Conservation (phyloP, 768 basidiomycete genomes). For the Lactifluus piperatus region DNA sequence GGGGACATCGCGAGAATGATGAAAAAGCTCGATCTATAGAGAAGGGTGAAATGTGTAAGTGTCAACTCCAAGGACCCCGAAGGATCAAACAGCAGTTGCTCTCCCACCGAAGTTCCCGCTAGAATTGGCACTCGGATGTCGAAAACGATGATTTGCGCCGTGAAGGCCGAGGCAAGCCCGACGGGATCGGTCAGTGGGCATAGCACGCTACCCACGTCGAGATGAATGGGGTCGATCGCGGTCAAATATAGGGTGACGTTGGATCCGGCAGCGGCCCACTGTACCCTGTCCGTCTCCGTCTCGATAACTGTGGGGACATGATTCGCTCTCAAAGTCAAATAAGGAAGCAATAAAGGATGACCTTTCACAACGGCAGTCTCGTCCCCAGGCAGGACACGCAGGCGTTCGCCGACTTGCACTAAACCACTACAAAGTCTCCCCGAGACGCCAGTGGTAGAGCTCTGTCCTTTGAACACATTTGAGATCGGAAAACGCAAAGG, state of each 20-base stretch:
- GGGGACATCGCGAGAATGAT: constrained; percentile 89
- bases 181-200: constrained; percentile 68
- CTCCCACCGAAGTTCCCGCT: constrained; percentile 68
- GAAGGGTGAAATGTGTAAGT: not conserved
- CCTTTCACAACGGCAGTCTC: constrained; percentile 76
- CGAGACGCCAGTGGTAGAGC: constrained; percentile 66
- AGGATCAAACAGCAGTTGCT: not conserved
- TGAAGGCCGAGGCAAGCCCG: constrained; percentile 69
- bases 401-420: constrained; percentile 83
- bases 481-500: constrained; percentile 85
- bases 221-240: constrained; percentile 75
- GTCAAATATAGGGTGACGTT: constrained; percentile 84
- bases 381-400: constrained; percentile 87
- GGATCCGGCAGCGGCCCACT: constrained; percentile 86
- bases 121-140: constrained; percentile 88
- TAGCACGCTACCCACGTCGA: constrained; percentile 83
- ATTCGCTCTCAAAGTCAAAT: not conserved
- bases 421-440: constrained; percentile 84
- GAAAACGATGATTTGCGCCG: constrained; percentile 86
- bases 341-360: not conserved
- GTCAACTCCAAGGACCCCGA: not conserved
- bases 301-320: constrained; percentile 60
- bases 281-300: constrained; percentile 62
- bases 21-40: constrained; percentile 78
- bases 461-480: constrained; percentile 90